phyloP scores from a whole-genome alignment of 371 early-diverging fungal genomes.

The Mortierella sp. region DNA sequence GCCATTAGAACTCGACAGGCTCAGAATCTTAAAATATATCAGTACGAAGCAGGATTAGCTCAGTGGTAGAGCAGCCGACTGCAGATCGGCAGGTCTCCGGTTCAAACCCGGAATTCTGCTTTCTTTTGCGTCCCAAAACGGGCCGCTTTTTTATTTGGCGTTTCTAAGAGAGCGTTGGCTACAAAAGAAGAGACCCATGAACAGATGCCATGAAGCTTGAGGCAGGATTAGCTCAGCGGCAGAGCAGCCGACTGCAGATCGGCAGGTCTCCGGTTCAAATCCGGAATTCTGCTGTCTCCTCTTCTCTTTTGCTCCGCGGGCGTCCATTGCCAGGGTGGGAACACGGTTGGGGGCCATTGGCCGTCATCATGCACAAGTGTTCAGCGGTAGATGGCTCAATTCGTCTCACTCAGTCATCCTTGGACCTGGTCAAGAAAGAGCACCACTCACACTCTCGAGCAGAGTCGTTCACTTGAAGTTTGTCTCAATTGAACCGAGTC shows the following conservation, averaged over 20 bases:
- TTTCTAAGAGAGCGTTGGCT: neutral
- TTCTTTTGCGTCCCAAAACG: constrained; percentile 18
- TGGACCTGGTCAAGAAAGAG: too few species aligned
- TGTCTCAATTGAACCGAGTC: too few species aligned
- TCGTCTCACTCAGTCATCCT: too few species aligned
- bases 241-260: constrained; percentile 70
- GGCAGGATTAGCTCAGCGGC: constrained; percentile 61
- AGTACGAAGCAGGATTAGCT: constrained; percentile 46
- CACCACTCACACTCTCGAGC: neutral
- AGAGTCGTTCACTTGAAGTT: too few species aligned
- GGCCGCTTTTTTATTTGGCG: constrained; percentile 19
- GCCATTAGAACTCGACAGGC: neutral
- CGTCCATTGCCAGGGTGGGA: neutral
- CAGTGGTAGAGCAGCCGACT: constrained; percentile 68
- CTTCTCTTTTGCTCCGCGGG: neutral
- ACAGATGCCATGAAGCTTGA: neutral
- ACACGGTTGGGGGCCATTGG: too few species aligned
- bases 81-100: constrained; percentile 68
- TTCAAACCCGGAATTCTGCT: constrained; percentile 65
- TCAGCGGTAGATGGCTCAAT: too few species aligned
- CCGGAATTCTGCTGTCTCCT: constrained; percentile 60
- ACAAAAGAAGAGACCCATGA: too few species aligned
- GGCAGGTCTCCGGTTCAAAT: constrained; percentile 66
- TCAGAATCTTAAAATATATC: neutral
- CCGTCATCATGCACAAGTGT: neutral